These are phyloP conservation scores for Boletellus sp. DNA, from an alignment of 768 basidiomycete species.

Conservation along the genomic window DNA sequence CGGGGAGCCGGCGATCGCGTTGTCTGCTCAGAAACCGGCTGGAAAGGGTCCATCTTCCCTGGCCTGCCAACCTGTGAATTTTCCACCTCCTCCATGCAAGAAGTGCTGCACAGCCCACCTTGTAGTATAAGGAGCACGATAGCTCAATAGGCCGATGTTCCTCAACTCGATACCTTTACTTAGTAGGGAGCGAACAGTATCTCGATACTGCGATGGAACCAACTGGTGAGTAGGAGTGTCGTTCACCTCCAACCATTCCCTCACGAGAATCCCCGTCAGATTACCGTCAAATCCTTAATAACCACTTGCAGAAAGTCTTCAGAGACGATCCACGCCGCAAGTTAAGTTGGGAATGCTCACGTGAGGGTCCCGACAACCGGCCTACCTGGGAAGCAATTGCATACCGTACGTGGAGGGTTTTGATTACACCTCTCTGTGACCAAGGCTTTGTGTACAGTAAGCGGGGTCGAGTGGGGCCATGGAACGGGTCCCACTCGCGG, in stretches of 20 bases:
- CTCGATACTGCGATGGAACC: conserved; percentile 4
- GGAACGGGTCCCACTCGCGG: conserved; percentile 15
- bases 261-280: conserved; percentile 10
- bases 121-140: conserved; percentile 14
- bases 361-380: conserved; percentile 16
- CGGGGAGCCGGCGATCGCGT: background rate
- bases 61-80: conserved; percentile 24
- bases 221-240: conserved; percentile 2
- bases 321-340: conserved; percentile 12
- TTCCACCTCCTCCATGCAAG: conserved; percentile 2
- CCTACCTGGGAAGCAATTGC: conserved; percentile 26
- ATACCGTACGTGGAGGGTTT: conserved; percentile 11
- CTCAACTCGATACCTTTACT: background rate
- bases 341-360: conserved; percentile 17
- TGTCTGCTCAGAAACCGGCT: background rate
- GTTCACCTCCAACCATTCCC: background rate
- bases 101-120: conserved; percentile 12
- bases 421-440: background rate
- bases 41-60: background rate
- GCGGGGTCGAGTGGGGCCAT: conserved; percentile 20
- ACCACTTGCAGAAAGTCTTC: conserved; percentile 17
- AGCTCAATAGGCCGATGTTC: background rate
- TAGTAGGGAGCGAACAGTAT: background rate
- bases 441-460: conserved; percentile 12
- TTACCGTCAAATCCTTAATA: conserved; percentile 22